These are phyloP conservation scores for Phytophthora pini DNA, from an alignment of 352 stramenopile species.

Conservation along the genomic window DNA sequence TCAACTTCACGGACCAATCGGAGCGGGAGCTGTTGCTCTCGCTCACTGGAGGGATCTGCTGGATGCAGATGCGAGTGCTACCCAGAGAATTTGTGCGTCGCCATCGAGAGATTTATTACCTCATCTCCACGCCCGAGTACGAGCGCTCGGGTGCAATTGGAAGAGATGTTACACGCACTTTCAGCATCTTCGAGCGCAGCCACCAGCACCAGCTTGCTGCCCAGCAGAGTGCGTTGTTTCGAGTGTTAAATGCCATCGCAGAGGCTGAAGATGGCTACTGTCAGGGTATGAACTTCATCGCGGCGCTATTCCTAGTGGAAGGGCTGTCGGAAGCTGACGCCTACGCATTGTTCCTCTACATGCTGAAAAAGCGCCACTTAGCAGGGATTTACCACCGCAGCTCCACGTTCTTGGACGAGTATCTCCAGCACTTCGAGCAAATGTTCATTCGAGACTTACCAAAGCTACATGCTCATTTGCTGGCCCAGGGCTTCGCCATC, in stretches of 20 bases:
- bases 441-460: constrained; percentile 78
- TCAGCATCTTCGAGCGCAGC: constrained; percentile 84
- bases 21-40: constrained; percentile 70
- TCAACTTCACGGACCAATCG: constrained; percentile 76
- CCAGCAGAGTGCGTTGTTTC: constrained; percentile 74
- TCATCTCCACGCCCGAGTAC: constrained; percentile 73
- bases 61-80: constrained; percentile 63
- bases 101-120: constrained; percentile 82
- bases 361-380: constrained; percentile 83
- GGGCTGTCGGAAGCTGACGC: constrained; percentile 80
- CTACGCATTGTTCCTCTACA: constrained; percentile 84
- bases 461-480: constrained; percentile 67
- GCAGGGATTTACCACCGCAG: constrained; percentile 82
- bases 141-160: constrained; percentile 73
- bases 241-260: constrained; percentile 82
- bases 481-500: constrained; percentile 71
- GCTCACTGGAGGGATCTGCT: constrained; percentile 70
- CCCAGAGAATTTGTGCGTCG: constrained; percentile 62
- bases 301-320: constrained; percentile 85
- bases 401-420: constrained; percentile 87
- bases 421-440: constrained; percentile 79
- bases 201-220: constrained; percentile 47
- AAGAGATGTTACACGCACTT: constrained; percentile 86
- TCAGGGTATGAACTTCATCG: constrained; percentile 92
- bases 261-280: constrained; percentile 86